Conservation (phyloP, 2,329 filamentous ascomycete species). For the Diplocarpon mali region DNA sequence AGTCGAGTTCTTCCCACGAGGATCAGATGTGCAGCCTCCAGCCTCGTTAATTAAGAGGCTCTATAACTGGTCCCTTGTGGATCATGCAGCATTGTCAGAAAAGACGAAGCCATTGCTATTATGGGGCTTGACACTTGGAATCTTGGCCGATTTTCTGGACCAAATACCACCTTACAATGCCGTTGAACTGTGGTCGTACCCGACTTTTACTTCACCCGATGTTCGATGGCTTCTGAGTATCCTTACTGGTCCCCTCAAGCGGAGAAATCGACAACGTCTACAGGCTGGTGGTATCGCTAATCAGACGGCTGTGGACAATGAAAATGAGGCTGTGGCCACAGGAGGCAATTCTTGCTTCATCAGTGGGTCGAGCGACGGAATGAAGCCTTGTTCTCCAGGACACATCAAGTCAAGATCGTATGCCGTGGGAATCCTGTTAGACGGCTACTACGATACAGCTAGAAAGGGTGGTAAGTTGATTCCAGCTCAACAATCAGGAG, state of each 20-base stretch:
- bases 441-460: constrained; percentile 26
- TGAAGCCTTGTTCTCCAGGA: constrained; percentile 8
- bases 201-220: constrained; percentile 55
- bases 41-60: constrained; percentile 7
- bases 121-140: constrained; percentile 58
- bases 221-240: constrained; percentile 47
- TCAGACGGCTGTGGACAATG: constrained; percentile 22
- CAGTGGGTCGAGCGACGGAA: constrained; percentile 13
- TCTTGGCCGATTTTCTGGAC: constrained; percentile 57
- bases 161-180: constrained; percentile 52
- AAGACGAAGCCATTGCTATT: constrained; percentile 41
- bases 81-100: constrained; percentile 23
- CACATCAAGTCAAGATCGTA: constrained; percentile 17
- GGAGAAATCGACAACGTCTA: constrained; percentile 32
- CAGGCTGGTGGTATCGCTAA: constrained; percentile 21
- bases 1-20: constrained; percentile 34
- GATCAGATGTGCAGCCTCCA: background rate
- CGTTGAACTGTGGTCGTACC: constrained; percentile 54
- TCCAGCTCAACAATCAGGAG: background rate
- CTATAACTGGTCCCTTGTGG: constrained; percentile 25
- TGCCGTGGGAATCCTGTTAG: constrained; percentile 25
- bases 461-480: constrained; percentile 13
- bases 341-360: constrained; percentile 18
- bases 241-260: constrained; percentile 46
- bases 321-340: constrained; percentile 19